Base-by-base conservation (phyloP, 2,329 filamentous ascomycete species). In the Colletotrichum lentis region DNA sequence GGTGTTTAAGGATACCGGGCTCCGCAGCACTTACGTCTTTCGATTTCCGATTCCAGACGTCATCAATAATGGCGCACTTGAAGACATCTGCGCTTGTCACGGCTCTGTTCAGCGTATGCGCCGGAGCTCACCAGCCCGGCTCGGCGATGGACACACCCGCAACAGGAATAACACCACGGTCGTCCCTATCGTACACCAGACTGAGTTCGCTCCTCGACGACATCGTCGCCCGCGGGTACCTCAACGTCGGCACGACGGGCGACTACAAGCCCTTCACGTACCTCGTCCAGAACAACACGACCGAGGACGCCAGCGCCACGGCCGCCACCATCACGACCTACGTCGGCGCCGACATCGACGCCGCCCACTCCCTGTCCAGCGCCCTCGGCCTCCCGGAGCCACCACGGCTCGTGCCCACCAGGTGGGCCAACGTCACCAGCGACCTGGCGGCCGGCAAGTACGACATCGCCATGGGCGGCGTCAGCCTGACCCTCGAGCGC, bases 241-340 rank as follows among this genome's bases (percentile, higher is more conserved):
- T 70, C 37, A 70, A 54, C 1, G 68, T 70, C 20, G 68, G 68
- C 12, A 70, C 68, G 1, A 70, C 64, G 4, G 68, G 68, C 4
- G 68, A 70, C 5, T 70, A 70, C 31, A 70, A 70, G 52, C 68
- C 68, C 24, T 70, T 70, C 44, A 70, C 68, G 24, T 70, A 70
- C 46, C 50, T 70, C 3, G 50, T 70, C 1, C 61, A 55, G 5
- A 68, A 70, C 55, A 41, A 55, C 11, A 68, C 54, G 12, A 47
- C 31, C 12, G 60, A 47, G 10, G 27, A 27, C 27, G 64, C 64
- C 0, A 60, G 64, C 31, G 16, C 54, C 6, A 60, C 68, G 0
- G n/a, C n/a, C n/a, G 18, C 60, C 16, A 60, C 68, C 37, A 70
- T 68, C 50, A 70, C 68, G 20, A 70, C 68, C 0, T 68, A 70